Evolutionary conservation across 2,329 filamentous ascomycete genomes (phyloP), one percentile per base, ranked within the genome.

Genomic region (Ophiocordyceps australis): DNA sequence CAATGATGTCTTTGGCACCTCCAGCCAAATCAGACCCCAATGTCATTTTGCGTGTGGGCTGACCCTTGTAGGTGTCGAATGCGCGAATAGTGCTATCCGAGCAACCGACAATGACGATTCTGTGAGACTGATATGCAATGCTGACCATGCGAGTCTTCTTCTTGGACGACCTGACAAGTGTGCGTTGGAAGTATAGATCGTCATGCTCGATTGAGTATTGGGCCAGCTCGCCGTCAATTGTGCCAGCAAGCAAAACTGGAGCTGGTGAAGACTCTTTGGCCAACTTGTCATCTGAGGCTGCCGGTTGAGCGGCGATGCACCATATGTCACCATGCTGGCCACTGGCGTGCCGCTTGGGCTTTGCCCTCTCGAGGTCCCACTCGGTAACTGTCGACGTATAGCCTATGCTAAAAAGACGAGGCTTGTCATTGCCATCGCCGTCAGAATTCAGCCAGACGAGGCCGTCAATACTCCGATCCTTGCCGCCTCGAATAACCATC

Each of bases 251-350:
- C 21, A 98, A 62, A 43, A 80, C 76, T 48, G 49, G 54, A 20
- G 51, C 48, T 28, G 40, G 41, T 26, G 50, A 43, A 54, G 56
- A 26, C 14, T 47, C 46, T 9, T 28, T 20, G 4, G 30, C 31
- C 14, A 38, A 14, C 9, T 34, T 35, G 13, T 30, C 29, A 8
- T 29, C 17, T 6, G 29, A 17, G n/a, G 28, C 34, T 3, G 33
- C 57, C 4, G 86, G 89, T 52, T 94, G 86, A 10, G 76, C 79
- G 30, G 80, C 81, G 40, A 98, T 67, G 52, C 86, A 95, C 89
- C 89, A 98, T 33, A 95, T 86, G 43, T 94, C 85, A 36, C 83
- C 85, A 49, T 92, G 82, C 49, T 91, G 91, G 23, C 86, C 89
- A 40, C 79, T 83, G 12, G 81, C 82, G 49, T 91, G 78, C 31